A percentile compares a stretch with the other conserved stretches of the same genome.
Evolutionary conservation across 2,329 filamentous ascomycete genomes (phyloP).

Genomic region (Xylaria sp.): DNA sequence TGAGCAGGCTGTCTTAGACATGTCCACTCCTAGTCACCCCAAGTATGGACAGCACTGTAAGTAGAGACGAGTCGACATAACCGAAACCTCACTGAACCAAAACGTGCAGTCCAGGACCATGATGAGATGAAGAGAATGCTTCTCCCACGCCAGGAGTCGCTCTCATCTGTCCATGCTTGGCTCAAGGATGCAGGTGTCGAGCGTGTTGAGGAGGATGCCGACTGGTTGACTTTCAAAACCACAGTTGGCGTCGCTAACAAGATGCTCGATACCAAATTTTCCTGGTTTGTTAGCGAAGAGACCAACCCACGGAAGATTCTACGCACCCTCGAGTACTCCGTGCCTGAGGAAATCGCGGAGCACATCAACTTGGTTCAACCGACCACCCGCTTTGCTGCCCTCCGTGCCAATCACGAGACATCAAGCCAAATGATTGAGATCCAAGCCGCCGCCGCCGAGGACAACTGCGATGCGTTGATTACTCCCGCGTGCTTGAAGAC

Average conservation of each 20-base stretch:
- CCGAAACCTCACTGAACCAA: not conserved
- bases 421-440: slow-evolving; percentile 12
- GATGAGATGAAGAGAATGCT: slow-evolving; percentile 36
- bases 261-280: slow-evolving; percentile 31
- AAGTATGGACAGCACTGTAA: slow-evolving; percentile 32
- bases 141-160: slow-evolving; percentile 29
- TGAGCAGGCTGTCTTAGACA: slow-evolving; percentile 32
- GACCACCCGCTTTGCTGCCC: slow-evolving; percentile 28
- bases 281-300: slow-evolving; percentile 31
- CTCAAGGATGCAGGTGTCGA: slow-evolving; percentile 26
- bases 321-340: slow-evolving; percentile 31
- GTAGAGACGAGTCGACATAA: not conserved
- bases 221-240: slow-evolving; percentile 32
- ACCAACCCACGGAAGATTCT: slow-evolving; percentile 26
- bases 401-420: slow-evolving; percentile 30
- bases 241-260: slow-evolving; percentile 32
- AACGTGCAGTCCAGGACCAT: slow-evolving; percentile 26
- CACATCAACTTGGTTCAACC: slow-evolving; percentile 33
- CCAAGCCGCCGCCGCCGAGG: not conserved
- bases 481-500: slow-evolving; percentile 29
- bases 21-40: slow-evolving; percentile 31
- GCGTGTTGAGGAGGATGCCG: slow-evolving; percentile 27
- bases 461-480: slow-evolving; percentile 27
- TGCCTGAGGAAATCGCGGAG: slow-evolving; percentile 23
- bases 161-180: slow-evolving; percentile 30